These are phyloP conservation scores for Neurospora tetrasperma DNA, from an alignment of 495 filamentous ascomycete species.

Conservation along the genomic window DNA sequence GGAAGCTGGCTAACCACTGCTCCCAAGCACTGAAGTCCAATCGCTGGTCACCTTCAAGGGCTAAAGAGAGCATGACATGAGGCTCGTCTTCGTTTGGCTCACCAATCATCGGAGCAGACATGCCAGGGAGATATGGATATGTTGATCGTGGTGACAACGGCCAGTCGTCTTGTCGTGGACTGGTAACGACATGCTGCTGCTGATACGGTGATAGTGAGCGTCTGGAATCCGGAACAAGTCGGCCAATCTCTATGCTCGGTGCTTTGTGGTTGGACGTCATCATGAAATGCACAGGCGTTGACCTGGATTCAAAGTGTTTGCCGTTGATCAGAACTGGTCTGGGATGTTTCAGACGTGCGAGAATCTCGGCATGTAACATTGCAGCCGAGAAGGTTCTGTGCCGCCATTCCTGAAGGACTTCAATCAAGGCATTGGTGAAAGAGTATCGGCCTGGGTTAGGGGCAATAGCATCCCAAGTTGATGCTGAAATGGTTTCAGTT, in stretches of 20 bases:
- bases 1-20: constrained; percentile 35
- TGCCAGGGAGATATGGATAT: constrained; percentile 11
- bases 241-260: constrained; percentile 39
- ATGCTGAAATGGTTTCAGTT: constrained; percentile 44
- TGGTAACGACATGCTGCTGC: constrained; percentile 9
- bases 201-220: constrained; percentile 25
- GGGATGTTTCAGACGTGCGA: constrained; percentile 42
- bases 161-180: constrained; percentile 2
- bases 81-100: constrained; percentile 37
- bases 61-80: constrained; percentile 43
- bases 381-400: constrained; percentile 36
- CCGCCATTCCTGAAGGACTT: constrained; percentile 42
- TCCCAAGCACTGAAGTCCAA: constrained; percentile 39
- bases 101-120: constrained; percentile 10
- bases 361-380: constrained; percentile 42
- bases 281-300: constrained; percentile 43
- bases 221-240: constrained; percentile 19
- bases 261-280: constrained; percentile 43
- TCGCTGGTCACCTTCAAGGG: constrained; percentile 40
- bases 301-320: constrained; percentile 37
- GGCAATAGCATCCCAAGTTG: constrained; percentile 42
- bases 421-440: constrained; percentile 41
- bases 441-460: constrained; percentile 42
- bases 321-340: constrained; percentile 39
- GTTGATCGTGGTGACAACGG: constrained; percentile 11